These are phyloP conservation scores for Fusarium mexicanum DNA, from an alignment of 2,329 filamentous ascomycete genomes.

Conservation along the genomic window DNA sequence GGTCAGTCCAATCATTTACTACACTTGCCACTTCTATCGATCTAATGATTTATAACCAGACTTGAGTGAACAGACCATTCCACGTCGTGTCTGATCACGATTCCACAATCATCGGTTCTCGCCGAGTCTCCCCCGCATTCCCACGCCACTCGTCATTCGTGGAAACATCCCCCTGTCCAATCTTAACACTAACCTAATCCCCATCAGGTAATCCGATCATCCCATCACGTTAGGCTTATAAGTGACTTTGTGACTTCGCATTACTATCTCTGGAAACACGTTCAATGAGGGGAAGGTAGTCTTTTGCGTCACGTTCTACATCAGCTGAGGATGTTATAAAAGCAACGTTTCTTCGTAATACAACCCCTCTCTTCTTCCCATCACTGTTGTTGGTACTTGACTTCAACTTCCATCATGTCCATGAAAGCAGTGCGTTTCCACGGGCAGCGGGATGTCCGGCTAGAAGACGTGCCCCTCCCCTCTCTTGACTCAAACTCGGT, in stretches of 20 bases:
- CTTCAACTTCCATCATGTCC: not conserved
- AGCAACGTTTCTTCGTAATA: not conserved
- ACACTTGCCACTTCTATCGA: not conserved
- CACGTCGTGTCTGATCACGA: not conserved
- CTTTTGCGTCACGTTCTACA: slow-evolving; percentile 7
- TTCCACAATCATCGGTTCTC: not conserved
- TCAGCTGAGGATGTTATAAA: not conserved
- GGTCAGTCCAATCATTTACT: too few relatives aligned
- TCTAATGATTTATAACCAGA: not conserved
- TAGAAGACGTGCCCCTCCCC: not conserved
- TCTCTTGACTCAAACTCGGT: not conserved
- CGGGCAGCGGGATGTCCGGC: slow-evolving; percentile 1
- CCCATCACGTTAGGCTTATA: not conserved
- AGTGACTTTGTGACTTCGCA: slow-evolving; percentile 20
- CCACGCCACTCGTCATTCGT: not conserved
- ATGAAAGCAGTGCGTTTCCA: slow-evolving; percentile 19
- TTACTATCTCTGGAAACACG: slow-evolving; percentile 14
- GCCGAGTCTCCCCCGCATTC: not conserved
- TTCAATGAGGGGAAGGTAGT: slow-evolving; percentile 3
- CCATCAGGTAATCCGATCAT: slow-evolving; percentile 5
- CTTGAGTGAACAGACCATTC: not conserved
- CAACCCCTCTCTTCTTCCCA: not conserved
- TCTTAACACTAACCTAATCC: slow-evolving; percentile 4
- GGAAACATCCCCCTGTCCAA: not conserved
- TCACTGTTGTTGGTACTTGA: not conserved